Conservation (phyloP, 768 basidiomycete genomes). For the Termitomyces sp. region DNA sequence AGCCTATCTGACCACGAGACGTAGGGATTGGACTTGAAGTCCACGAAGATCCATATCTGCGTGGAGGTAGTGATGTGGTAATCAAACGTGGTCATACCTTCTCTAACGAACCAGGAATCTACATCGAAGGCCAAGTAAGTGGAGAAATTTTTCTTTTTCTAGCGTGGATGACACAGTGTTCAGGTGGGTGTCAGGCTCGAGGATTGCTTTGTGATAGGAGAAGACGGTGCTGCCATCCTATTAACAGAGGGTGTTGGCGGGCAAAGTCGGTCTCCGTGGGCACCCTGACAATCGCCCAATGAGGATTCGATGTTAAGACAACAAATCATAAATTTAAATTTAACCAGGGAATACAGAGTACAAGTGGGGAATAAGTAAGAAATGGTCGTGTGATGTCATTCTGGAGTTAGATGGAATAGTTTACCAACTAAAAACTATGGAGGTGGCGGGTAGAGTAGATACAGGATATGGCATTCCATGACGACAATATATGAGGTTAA, state of each 20-base stretch:
- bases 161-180: conserved; percentile 6
- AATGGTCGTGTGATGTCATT: not conserved
- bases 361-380: conserved; percentile 8
- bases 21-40: conserved; percentile 82
- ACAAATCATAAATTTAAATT: not conserved
- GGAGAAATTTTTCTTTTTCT: not conserved
- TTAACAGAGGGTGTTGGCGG: conserved; percentile 69
- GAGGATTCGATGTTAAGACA: not conserved
- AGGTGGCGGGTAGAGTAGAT: conserved; percentile 9
- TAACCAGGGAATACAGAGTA: conserved; percentile 10
- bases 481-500: conserved; percentile 13
- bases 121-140: conserved; percentile 65
- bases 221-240: conserved; percentile 50
- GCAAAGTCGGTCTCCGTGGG: conserved; percentile 44
- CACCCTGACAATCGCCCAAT: conserved; percentile 26
- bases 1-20: conserved; percentile 5
- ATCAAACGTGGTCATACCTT: conserved; percentile 71
- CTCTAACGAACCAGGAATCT: conserved; percentile 79
- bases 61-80: conserved; percentile 59
- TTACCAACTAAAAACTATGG: conserved; percentile 9
- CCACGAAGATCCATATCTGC: conserved; percentile 81
- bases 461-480: conserved; percentile 8
- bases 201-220: conserved; percentile 74
- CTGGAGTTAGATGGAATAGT: conserved; percentile 7
- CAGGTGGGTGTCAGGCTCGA: conserved; percentile 80